A percentile compares a stretch with the other conserved stretches of the same genome.
phyloP scores from a whole-genome alignment of 2,329 filamentous ascomycete species.

The Alternaria angustiovoidea region DNA sequence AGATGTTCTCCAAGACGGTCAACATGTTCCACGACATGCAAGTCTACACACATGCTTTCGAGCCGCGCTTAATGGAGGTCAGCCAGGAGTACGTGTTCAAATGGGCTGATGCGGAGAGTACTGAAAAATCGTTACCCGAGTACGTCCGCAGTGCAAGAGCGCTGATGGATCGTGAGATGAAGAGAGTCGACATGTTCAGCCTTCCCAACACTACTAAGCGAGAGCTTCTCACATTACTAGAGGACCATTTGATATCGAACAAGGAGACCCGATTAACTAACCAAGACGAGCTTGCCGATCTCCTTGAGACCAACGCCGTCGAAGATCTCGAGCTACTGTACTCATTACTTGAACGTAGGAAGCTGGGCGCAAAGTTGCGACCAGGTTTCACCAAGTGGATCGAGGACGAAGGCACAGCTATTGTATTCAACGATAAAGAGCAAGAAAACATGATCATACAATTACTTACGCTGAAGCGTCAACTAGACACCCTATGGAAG shows the following conservation, averaged over 20 bases:
- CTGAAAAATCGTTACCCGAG: constrained; percentile 69
- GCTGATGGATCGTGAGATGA: constrained; percentile 75
- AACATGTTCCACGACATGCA: constrained; percentile 85
- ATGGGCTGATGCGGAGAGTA: constrained; percentile 73
- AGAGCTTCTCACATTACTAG: constrained; percentile 75
- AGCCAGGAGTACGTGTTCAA: constrained; percentile 73
- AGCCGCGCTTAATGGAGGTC: constrained; percentile 73
- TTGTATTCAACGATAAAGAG: constrained; percentile 81
- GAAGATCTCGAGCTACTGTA: constrained; percentile 79
- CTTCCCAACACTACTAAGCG: constrained; percentile 85
- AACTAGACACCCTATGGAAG: constrained; percentile 78
- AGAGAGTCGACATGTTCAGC: constrained; percentile 80
- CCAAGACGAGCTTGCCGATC: constrained; percentile 70
- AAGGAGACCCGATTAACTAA: constrained; percentile 68
- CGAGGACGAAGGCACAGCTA: constrained; percentile 72
- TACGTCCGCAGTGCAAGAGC: constrained; percentile 77
- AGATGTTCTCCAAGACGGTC: constrained; percentile 74
- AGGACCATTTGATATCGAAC: constrained; percentile 73
- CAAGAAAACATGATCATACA: constrained; percentile 87
- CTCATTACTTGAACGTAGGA: constrained; percentile 74
- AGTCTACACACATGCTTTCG: constrained; percentile 81
- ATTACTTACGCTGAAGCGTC: constrained; percentile 80
- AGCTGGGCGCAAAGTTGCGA: constrained; percentile 74
- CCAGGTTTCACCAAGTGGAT: constrained; percentile 82
- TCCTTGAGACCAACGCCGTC: constrained; percentile 75